A percentile compares a stretch with the other conserved stretches of the same genome.
These are phyloP conservation scores for Firmiana major DNA, from an alignment of 345 rosid genomes.

Conservation along the genomic window DNA sequence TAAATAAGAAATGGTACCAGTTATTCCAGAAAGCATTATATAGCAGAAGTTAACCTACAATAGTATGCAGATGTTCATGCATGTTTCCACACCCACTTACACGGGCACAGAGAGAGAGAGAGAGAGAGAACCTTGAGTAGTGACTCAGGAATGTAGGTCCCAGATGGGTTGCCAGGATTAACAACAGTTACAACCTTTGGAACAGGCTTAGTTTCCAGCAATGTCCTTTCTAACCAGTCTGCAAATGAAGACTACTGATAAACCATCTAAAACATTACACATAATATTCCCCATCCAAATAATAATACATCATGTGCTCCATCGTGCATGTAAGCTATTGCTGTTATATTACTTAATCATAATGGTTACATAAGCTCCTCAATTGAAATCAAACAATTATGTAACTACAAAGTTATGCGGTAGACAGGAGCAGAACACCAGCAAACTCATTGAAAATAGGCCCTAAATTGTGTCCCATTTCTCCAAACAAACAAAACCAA, in stretches of 20 bases:
- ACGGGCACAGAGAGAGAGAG: not conserved
- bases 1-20: not conserved
- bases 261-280: conserved; percentile 6
- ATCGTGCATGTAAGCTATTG: not conserved
- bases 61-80: not conserved
- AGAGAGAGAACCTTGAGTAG: conserved; percentile 63
- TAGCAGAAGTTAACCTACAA: not conserved
- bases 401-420: not conserved
- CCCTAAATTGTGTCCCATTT: no score
- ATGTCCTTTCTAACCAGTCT: conserved; percentile 84
- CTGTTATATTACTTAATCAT: not conserved
- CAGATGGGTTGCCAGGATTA: conserved; percentile 95
- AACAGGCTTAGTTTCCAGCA: conserved; percentile 61
- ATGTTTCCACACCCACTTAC: not conserved
- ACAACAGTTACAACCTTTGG: conserved; percentile 94
- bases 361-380: not conserved
- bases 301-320: not conserved
- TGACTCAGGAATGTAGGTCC: conserved; percentile 82
- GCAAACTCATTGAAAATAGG: no score
- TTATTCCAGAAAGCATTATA: not conserved
- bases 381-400: conserved; percentile 1
- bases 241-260: conserved; percentile 23
- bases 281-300: not conserved
- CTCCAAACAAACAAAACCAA: not conserved
- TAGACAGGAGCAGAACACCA: no score